Percentiles rank a stretch among this genome's conserved stretches.
Evolutionary conservation across 2,329 filamentous ascomycete species (phyloP).

Genomic region (Trichophyton simii): DNA sequence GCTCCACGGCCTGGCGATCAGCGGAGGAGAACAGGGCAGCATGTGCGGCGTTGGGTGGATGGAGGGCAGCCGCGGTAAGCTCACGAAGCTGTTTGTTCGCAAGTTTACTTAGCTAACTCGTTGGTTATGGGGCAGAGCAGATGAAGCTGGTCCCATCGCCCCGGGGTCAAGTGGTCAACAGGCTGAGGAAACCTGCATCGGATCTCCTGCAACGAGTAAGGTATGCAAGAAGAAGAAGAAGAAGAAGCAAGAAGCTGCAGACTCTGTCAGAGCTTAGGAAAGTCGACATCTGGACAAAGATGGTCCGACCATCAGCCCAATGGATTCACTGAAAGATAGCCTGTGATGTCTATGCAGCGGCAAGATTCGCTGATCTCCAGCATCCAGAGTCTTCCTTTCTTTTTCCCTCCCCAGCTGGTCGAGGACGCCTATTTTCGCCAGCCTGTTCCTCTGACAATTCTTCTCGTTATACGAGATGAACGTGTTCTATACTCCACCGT

Average conservation of each 20-base stretch:
- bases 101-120: neutral
- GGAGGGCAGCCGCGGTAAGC: neutral
- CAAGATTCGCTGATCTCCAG: neutral
- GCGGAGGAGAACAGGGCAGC: neutral
- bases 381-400: neutral
- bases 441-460: neutral
- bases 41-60: neutral
- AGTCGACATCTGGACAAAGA: neutral
- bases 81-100: neutral
- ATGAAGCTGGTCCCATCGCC: neutral
- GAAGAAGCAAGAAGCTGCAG: neutral
- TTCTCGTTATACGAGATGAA: neutral
- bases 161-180: neutral
- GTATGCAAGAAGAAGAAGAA: neutral
- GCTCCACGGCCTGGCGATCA: neutral
- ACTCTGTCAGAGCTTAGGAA: neutral
- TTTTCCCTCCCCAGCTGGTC: neutral
- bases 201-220: neutral
- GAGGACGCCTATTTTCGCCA: neutral
- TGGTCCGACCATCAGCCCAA: neutral
- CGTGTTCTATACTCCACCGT: neutral
- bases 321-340: neutral
- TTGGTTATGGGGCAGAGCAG: neutral
- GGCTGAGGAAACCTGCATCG: neutral
- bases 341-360: neutral